These are phyloP conservation scores for Chalciporus pseudorubinellus DNA, from an alignment of 768 basidiomycete species.

Conservation along the genomic window DNA sequence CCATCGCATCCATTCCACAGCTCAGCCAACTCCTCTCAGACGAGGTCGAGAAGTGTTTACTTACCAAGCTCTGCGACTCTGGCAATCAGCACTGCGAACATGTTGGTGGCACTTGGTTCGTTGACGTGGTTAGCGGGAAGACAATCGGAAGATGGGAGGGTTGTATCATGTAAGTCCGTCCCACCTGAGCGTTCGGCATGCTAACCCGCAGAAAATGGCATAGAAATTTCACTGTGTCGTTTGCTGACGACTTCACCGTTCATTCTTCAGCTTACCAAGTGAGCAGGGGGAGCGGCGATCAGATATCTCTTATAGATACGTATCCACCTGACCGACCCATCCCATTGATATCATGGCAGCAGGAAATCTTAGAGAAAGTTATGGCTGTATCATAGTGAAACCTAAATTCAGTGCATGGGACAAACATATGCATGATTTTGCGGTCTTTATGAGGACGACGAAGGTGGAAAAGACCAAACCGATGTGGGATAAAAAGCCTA, in stretches of 20 bases:
- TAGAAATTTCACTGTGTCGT: constrained; percentile 65
- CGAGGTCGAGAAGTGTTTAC: constrained; percentile 71
- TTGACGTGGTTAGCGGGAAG: constrained; percentile 63
- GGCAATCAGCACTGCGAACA: constrained; percentile 55
- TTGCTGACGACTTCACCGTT: constrained; percentile 47
- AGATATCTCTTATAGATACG: constrained; percentile 43
- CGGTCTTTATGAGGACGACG: constrained; percentile 10
- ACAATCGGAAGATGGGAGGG: constrained; percentile 79
- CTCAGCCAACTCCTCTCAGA: constrained; percentile 71
- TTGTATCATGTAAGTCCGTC: constrained; percentile 59
- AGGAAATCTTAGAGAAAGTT: constrained; percentile 44
- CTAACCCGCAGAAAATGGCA: constrained; percentile 4
- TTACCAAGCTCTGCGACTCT: constrained; percentile 66
- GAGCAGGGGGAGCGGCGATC: constrained; percentile 39
- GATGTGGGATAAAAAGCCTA: constrained; percentile 36
- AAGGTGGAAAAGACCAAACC: neutral
- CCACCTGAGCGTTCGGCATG: neutral
- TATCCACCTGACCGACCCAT: constrained; percentile 32
- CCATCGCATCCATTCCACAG: constrained; percentile 73
- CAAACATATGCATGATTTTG: constrained; percentile 18
- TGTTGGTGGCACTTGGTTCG: constrained; percentile 67
- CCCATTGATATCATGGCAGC: constrained; percentile 56
- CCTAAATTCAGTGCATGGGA: constrained; percentile 13
- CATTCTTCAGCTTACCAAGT: constrained; percentile 59
- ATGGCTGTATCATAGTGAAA: constrained; percentile 22